A percentile compares a stretch with the other conserved stretches of the same genome.
phyloP scores from a whole-genome alignment of 257 asterid species.

The Solanum chiquidenum region DNA sequence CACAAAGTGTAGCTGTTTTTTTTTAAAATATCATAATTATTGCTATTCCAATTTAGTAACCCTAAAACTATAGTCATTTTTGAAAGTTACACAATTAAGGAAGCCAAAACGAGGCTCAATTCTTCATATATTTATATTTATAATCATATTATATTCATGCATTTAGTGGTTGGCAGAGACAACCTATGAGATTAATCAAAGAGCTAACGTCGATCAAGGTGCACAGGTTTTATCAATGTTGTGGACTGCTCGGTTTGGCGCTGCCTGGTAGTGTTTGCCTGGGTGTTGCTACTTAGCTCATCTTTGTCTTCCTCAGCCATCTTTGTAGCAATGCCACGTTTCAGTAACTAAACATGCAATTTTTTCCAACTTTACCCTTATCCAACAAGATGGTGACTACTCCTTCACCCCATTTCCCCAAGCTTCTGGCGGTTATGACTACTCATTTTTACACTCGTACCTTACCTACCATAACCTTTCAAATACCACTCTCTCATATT shows the following conservation, averaged over 20 bases:
- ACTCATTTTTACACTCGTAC: not conserved
- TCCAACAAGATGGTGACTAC: not conserved
- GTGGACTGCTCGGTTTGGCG: not conserved
- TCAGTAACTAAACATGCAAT: not conserved
- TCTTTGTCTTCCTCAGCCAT: not conserved
- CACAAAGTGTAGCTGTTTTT: no score
- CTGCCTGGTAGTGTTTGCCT: not conserved
- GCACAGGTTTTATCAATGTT: not conserved
- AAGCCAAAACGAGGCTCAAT: not conserved
- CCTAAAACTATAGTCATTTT: no score
- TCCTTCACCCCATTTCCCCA: not conserved
- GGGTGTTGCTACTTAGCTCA: not conserved
- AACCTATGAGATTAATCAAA: not conserved
- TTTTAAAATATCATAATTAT: no score
- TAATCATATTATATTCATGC: not conserved
- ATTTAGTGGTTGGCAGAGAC: not conserved
- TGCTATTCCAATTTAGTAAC: no score
- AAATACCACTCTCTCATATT: not conserved
- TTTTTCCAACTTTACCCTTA: not conserved
- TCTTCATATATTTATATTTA: not conserved
- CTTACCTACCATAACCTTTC: not conserved
- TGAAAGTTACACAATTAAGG: no score
- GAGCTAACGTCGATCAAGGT: not conserved
- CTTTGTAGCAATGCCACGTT: not conserved
- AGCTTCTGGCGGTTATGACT: not conserved